Evolutionary conservation across 441 rosid species (phyloP).

Genomic region (Pelargonium fulgidum): DNA sequence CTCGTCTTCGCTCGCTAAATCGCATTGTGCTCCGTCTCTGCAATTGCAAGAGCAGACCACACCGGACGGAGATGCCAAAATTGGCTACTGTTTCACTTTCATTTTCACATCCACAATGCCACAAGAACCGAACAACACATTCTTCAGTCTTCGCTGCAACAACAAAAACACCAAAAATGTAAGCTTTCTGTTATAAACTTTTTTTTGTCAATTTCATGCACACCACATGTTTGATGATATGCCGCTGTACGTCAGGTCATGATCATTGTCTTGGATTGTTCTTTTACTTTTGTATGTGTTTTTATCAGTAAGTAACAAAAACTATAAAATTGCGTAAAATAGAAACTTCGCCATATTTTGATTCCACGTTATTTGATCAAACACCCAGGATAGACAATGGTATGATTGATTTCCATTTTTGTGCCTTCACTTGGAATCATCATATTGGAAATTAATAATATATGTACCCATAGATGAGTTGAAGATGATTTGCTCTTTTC

Average conservation of each 20-base stretch:
- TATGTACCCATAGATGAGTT: neutral
- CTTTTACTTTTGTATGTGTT: neutral
- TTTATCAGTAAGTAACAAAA: neutral
- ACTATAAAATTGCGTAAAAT: neutral
- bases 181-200: neutral
- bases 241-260: conserved; percentile 1
- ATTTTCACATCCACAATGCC: neutral
- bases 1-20: no score
- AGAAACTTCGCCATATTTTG: neutral
- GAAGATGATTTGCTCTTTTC: neutral
- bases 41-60: no score
- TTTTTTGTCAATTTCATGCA: neutral
- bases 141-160: neutral
- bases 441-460: neutral
- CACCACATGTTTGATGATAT: conserved; percentile 4
- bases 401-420: neutral
- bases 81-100: no score
- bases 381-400: neutral
- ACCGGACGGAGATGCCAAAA: no score
- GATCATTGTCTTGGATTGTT: conserved; percentile 1
- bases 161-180: neutral
- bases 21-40: no score
- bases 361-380: neutral
- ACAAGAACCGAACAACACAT: neutral
- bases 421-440: neutral